A percentile compares a stretch with the other conserved stretches of the same genome.
Evolutionary conservation across 352 stramenopile genomes (phyloP).

Genomic region (Elongisporangium anandrum): DNA sequence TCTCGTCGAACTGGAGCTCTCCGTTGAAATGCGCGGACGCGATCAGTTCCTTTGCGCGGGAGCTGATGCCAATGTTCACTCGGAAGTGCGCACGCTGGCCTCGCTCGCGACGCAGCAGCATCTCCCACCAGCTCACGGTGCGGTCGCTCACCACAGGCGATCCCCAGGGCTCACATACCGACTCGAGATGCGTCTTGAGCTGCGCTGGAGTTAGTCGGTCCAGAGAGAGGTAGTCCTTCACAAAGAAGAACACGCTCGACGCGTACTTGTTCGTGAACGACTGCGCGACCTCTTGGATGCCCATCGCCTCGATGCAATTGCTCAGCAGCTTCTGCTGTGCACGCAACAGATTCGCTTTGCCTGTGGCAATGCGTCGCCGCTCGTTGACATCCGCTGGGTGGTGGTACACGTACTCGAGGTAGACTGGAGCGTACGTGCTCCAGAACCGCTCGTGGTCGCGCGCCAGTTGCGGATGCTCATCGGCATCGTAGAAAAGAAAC

Average conservation of each 20-base stretch:
- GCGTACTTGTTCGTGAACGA: background rate
- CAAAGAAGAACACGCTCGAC: conserved; percentile 4
- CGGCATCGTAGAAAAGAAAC: conserved; percentile 1
- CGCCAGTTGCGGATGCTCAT: conserved; percentile 1
- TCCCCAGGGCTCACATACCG: conserved; percentile 2
- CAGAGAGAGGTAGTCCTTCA: conserved; percentile 2
- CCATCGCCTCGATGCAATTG: conserved; percentile 5
- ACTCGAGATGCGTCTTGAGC: conserved; percentile 4
- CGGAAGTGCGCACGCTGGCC: background rate
- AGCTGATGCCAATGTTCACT: background rate
- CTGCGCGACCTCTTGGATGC: conserved; percentile 1
- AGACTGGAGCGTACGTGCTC: background rate
- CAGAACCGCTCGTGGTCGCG: conserved; percentile 1
- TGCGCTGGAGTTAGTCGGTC: background rate
- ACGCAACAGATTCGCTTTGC: background rate
- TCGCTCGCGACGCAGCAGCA: background rate
- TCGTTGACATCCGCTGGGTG: background rate
- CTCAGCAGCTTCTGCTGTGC: conserved; percentile 1
- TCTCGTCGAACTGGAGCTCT: background rate
- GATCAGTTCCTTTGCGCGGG: background rate
- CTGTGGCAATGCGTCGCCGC: background rate
- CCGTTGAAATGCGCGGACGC: conserved; percentile 1
- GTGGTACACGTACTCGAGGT: conserved; percentile 3
- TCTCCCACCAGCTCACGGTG: conserved; percentile 2
- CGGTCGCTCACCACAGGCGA: conserved; percentile 1